A percentile compares a stretch with the other conserved stretches of the same genome.
These are phyloP conservation scores for Candida coleopterorum DNA, from an alignment of 805 yeast genomes.

Conservation along the genomic window DNA sequence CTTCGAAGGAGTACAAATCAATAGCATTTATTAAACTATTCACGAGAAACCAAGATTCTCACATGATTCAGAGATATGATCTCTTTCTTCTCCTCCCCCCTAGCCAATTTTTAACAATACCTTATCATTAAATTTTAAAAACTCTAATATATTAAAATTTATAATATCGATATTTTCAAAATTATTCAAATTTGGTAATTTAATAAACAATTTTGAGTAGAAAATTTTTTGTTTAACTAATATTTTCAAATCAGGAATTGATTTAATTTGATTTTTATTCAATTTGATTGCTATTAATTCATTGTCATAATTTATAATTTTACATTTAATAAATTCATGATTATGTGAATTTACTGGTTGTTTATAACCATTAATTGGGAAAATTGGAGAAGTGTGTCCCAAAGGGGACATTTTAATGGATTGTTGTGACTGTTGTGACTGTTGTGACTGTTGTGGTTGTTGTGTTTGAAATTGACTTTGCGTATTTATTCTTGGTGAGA, in stretches of 20 bases:
- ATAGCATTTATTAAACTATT: no score
- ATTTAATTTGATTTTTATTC: slow-evolving; percentile 17
- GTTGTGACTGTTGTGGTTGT: no score
- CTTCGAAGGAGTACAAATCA: no score
- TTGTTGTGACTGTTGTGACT: no score
- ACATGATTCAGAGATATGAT: no score
- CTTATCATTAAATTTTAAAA: slow-evolving; percentile 16
- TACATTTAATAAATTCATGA: slow-evolving; percentile 20
- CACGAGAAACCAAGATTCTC: no score
- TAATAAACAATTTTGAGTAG: slow-evolving; percentile 23
- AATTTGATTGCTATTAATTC: slow-evolving; percentile 25
- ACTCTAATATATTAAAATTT: slow-evolving; percentile 16
- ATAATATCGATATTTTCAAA: slow-evolving; percentile 26
- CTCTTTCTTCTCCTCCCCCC: no score
- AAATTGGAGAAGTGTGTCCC: not conserved
- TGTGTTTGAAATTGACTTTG: slow-evolving; percentile 2
- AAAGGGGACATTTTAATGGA: not conserved
- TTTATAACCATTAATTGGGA: slow-evolving; percentile 1
- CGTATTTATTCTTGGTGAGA: not conserved
- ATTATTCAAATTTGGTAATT: slow-evolving; percentile 16
- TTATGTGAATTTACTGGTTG: not conserved
- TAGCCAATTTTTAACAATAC: slow-evolving; percentile 16
- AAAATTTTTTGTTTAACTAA: slow-evolving; percentile 20
- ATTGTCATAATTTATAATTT: slow-evolving; percentile 21
- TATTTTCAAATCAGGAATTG: slow-evolving; percentile 22